Evolutionary conservation across 225 moss, liverwort and hornwort genomes (phyloP), one percentile per base, ranked within the genome.

Genomic region (Lunularia cruciata): DNA sequence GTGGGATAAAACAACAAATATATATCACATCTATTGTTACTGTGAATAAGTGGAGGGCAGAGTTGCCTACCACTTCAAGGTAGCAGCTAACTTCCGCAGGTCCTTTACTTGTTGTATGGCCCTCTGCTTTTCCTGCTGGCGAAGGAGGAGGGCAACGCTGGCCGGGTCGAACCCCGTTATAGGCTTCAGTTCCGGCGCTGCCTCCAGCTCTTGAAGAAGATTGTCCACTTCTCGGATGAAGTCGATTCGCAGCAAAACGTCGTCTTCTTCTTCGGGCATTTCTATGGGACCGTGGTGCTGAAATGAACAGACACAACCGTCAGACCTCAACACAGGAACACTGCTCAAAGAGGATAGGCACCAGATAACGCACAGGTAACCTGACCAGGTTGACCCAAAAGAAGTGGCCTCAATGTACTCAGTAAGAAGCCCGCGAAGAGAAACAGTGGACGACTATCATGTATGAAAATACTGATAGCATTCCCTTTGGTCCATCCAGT

Each of bases 221-320:
- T 78, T 77, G 73, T 90, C 86, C 15, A 92, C 89, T 73, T 98
- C 96, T 77, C 90, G 64, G 9, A 98, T 98, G 68, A 98, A 98
- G 69, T 98, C 96, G 4, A 86, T 74, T 5, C 96, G 90, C 3
- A 98, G 84, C 16, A 98, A 71, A 2, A 79, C 43, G 25, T 89
- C 84, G 47, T 96, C 92, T 32, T 96, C 79, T 60, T 81, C 92
- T 77, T 89, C 90, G 20, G 96, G 96, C 51, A 92, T 89, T 70
- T 89, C 89, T 37, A 98, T 85, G 15, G 88, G 93, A 43, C 96
- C 96, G 43, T 82, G 72, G 33, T 90, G 96, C 92, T 92, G 87
- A 57, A 54, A 1, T 62, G 22, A 63, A 11, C 14, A 9, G 37
- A 60, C 38, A 38, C 60, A 39, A 12, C 20, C 22, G 23, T 37